A percentile compares a stretch with the other conserved stretches of the same genome.
phyloP scores from a whole-genome alignment of 139 green algal genomes.

The Pleodorina starrii region DNA sequence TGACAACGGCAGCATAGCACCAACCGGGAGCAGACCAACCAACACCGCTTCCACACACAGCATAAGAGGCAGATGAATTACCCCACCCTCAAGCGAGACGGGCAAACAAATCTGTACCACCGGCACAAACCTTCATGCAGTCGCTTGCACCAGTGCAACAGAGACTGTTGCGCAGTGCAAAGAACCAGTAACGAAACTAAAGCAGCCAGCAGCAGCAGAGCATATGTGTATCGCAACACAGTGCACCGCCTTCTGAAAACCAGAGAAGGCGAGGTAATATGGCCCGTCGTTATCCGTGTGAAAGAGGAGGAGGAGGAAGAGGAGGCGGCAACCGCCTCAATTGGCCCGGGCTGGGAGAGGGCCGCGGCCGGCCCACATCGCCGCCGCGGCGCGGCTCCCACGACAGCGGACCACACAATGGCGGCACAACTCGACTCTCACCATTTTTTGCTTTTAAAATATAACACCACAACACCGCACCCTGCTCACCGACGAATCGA shows the following conservation, averaged over 20 bases:
- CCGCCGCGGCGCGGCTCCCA: neutral
- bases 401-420: neutral
- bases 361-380: neutral
- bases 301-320: no score
- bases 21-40: neutral
- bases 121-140: slow-evolving; percentile 1
- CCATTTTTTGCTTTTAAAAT: neutral
- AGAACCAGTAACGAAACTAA: neutral
- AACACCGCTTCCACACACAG: neutral
- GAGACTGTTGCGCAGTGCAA: neutral
- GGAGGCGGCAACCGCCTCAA: no score
- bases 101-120: neutral
- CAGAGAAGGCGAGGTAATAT: neutral
- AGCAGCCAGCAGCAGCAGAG: neutral
- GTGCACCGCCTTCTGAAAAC: neutral
- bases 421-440: no score
- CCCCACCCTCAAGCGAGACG: neutral
- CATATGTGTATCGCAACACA: slow-evolving; percentile 12
- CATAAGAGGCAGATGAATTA: neutral
- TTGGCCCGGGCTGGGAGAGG: no score
- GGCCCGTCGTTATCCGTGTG: no score
- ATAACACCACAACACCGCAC: neutral
- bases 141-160: neutral
- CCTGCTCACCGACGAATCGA: neutral
- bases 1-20: neutral